A percentile compares a stretch with the other conserved stretches of the same genome.
phyloP scores from a whole-genome alignment of 169 alveolate genomes.

The Cardiosporidium cionae region DNA sequence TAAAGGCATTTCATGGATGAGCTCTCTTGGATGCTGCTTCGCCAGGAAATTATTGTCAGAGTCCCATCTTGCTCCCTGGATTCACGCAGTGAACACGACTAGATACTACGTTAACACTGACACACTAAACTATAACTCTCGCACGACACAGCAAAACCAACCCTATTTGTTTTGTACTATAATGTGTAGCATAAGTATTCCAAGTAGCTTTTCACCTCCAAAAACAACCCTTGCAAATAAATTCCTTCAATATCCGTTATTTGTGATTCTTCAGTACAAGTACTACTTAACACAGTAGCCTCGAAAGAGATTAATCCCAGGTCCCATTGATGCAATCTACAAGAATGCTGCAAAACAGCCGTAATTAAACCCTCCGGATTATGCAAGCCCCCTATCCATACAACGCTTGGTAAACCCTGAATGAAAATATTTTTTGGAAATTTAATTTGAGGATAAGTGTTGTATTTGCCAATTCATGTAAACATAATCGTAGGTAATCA shows the following conservation, averaged over 20 bases:
- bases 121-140: not conserved
- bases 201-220: constrained; percentile 19
- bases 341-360: constrained; percentile 81
- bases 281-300: constrained; percentile 68
- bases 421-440: constrained; percentile 4
- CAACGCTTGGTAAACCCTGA: constrained; percentile 75
- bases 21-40: constrained; percentile 78
- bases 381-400: constrained; percentile 89
- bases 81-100: constrained; percentile 39
- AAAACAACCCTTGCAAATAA: constrained; percentile 55
- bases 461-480: not conserved
- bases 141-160: not conserved
- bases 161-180: not conserved
- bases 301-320: constrained; percentile 78
- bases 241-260: constrained; percentile 74
- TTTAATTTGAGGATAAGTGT: not conserved
- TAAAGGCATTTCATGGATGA: constrained; percentile 83
- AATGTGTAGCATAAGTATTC: not conserved
- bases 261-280: constrained; percentile 57
- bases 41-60: constrained; percentile 61
- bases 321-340: constrained; percentile 81
- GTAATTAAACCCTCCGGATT: constrained; percentile 80
- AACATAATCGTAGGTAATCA: not conserved
- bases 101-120: not conserved
- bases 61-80: constrained; percentile 89